These are phyloP conservation scores for Aspergillus bertholletiae DNA, from an alignment of 495 filamentous ascomycete genomes.

Conservation along the genomic window DNA sequence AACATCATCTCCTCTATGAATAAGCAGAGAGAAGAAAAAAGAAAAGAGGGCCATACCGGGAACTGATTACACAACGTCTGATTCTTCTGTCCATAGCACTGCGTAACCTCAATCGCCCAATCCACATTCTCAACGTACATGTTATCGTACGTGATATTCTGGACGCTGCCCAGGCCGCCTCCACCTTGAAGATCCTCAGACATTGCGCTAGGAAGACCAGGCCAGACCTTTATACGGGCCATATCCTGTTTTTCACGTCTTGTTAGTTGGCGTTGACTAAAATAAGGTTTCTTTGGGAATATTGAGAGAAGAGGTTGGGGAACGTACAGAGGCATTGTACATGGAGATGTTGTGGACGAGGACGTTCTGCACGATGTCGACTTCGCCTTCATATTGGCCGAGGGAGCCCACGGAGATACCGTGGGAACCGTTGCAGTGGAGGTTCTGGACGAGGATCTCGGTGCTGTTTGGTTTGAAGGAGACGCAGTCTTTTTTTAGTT, in stretches of 20 bases:
- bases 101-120: constrained; percentile 61
- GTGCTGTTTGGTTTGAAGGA: constrained; percentile 76
- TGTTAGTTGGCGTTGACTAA: neutral
- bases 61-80: constrained; percentile 57
- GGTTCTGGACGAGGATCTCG: constrained; percentile 67
- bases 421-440: constrained; percentile 69
- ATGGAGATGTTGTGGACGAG: constrained; percentile 66
- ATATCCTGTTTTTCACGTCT: constrained; percentile 47
- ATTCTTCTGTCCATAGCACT: constrained; percentile 65
- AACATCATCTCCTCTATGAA: too few species aligned
- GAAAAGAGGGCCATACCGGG: constrained; percentile 33
- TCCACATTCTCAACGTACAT: constrained; percentile 57
- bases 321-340: constrained; percentile 52
- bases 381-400: constrained; percentile 60
- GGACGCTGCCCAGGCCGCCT: constrained; percentile 52
- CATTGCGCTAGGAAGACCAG: constrained; percentile 46
- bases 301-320: neutral
- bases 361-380: constrained; percentile 64
- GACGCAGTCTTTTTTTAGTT: constrained; percentile 53
- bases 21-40: neutral
- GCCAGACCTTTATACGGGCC: constrained; percentile 71
- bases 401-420: constrained; percentile 70
- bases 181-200: constrained; percentile 59
- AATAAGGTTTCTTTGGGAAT: neutral
- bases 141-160: constrained; percentile 55